Evolutionary conservation across 169 alveolate species (phyloP).

Genomic region (Plasmodium ovale): DNA sequence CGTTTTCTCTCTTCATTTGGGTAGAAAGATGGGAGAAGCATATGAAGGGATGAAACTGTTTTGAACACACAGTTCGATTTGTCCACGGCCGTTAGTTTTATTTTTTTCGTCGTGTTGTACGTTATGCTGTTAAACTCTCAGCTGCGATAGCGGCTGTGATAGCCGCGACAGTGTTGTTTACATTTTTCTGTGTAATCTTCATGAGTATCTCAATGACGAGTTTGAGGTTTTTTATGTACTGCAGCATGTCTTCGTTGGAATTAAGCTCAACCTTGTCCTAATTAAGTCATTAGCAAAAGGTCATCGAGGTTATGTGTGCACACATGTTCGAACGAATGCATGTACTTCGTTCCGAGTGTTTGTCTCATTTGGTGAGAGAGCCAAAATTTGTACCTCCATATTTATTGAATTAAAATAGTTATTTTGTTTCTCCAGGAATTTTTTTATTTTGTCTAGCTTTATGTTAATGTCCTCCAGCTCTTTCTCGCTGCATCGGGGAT

Average conservation of each 20-base stretch:
- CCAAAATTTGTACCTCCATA: constrained; percentile 51
- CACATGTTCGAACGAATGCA: background rate
- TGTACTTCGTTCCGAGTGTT: too few relatives aligned
- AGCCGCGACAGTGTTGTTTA: too few relatives aligned
- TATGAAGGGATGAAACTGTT: background rate
- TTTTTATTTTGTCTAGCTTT: constrained; percentile 59
- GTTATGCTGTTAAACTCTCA: too few relatives aligned
- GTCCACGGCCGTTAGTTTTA: background rate
- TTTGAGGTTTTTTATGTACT: constrained; percentile 66
- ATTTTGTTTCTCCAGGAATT: constrained; percentile 64
- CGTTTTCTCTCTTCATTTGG: constrained; percentile 59
- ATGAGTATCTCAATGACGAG: constrained; percentile 27
- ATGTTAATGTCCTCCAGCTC: constrained; percentile 69
- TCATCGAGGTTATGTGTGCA: background rate
- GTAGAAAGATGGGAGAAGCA: background rate
- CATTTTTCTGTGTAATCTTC: constrained; percentile 75
- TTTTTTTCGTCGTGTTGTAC: too few relatives aligned
- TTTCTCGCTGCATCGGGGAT: constrained; percentile 25
- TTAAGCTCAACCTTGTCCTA: constrained; percentile 69
- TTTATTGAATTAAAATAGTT: constrained; percentile 64
- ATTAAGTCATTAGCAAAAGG: background rate
- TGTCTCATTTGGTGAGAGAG: too few relatives aligned
- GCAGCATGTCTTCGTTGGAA: constrained; percentile 68
- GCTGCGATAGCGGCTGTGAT: too few relatives aligned
- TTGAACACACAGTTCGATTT: background rate